Percentiles rank a stretch among this genome's conserved stretches.
phyloP scores from a whole-genome alignment of 768 basidiomycete genomes.

The Fistulinella prunicolor region DNA sequence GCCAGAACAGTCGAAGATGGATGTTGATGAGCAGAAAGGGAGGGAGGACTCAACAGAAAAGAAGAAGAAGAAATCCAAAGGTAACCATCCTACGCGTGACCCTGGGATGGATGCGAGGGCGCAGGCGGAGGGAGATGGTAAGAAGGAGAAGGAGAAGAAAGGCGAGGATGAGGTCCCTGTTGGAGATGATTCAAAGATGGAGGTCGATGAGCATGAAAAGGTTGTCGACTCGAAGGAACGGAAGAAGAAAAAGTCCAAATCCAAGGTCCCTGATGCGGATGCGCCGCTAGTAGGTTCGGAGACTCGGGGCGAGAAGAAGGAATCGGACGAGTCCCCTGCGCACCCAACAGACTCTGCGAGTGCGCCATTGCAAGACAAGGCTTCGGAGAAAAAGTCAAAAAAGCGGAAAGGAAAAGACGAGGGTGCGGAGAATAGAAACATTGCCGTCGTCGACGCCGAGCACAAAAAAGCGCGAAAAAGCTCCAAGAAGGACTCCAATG shows the following conservation, averaged over 20 bases:
- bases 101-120: neutral
- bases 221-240: neutral
- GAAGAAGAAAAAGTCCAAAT: constrained; percentile 16
- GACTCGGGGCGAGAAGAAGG: neutral
- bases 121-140: constrained; percentile 3
- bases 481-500: constrained; percentile 11
- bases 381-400: constrained; percentile 25
- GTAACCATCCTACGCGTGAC: neutral
- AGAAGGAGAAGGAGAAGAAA: constrained; percentile 4
- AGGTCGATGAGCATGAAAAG: constrained; percentile 4
- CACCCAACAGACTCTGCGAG: constrained; percentile 12
- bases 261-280: constrained; percentile 2
- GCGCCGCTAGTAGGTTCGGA: neutral
- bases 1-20: neutral
- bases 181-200: neutral
- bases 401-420: constrained; percentile 33
- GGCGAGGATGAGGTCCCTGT: neutral
- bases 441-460: constrained; percentile 3
- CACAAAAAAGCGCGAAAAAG: constrained; percentile 28
- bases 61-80: constrained; percentile 21
- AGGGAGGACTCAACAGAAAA: constrained; percentile 9
- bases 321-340: no score
- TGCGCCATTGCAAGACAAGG: constrained; percentile 3
- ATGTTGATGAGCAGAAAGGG: neutral
- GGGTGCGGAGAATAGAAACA: constrained; percentile 9